Evolutionary conservation across 2,329 filamentous ascomycete genomes (phyloP).

Genomic region (Curvularia verruculosa): DNA sequence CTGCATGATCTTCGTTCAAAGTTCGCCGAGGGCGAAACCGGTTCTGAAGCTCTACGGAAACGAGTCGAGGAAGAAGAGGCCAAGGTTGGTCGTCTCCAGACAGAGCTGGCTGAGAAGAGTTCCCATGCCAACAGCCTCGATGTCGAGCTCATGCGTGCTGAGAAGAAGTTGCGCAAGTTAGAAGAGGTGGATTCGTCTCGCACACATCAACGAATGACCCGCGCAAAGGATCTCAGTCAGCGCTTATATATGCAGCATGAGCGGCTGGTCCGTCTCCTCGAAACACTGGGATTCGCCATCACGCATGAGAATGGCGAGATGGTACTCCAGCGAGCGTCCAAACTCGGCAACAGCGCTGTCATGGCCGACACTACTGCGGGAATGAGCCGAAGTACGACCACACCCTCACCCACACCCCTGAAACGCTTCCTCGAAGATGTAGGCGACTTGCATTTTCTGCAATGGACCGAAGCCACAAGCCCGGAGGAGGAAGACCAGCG

Average conservation of each 20-base stretch:
- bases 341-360: conserved; percentile 57
- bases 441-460: conserved; percentile 73
- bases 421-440: conserved; percentile 64
- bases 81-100: conserved; percentile 69
- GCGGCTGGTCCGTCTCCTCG: conserved; percentile 79
- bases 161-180: conserved; percentile 66
- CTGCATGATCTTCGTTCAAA: conserved; percentile 71
- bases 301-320: conserved; percentile 75
- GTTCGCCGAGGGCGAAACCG: conserved; percentile 82
- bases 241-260: conserved; percentile 84
- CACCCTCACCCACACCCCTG: conserved; percentile 61
- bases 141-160: conserved; percentile 72
- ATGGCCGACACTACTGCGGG: conserved; percentile 48
- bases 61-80: conserved; percentile 77
- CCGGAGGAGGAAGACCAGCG: conserved; percentile 70
- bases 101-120: conserved; percentile 75
- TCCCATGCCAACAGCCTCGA: conserved; percentile 78
- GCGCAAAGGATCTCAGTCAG: conserved; percentile 83
- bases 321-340: conserved; percentile 73
- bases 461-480: conserved; percentile 79
- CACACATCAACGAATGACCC: conserved; percentile 72
- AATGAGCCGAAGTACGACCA: conserved; percentile 60
- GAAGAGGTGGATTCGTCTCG: conserved; percentile 57
- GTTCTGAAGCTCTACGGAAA: conserved; percentile 77
- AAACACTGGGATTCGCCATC: conserved; percentile 84